phyloP scores from a whole-genome alignment of 2,329 filamentous ascomycete genomes.

The Geoglossum cookeanum region DNA sequence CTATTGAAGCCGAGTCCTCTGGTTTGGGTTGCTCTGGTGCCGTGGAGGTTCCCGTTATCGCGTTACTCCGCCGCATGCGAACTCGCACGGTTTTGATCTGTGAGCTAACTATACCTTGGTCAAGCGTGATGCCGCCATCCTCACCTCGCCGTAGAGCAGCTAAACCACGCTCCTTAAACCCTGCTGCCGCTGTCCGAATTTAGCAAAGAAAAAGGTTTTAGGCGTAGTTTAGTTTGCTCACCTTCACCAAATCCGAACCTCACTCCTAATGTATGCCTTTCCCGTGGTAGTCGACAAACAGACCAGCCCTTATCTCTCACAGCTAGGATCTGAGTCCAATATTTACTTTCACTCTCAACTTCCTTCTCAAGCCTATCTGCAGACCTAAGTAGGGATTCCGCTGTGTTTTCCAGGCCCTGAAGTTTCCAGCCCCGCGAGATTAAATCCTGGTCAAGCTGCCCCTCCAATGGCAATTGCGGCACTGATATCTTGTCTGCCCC shows the following conservation, averaged over 20 bases:
- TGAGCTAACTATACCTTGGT: constrained; percentile 33
- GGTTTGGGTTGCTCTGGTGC: constrained; percentile 26
- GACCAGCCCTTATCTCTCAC: constrained; percentile 77
- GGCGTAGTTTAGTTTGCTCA: constrained; percentile 15
- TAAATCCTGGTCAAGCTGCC: constrained; percentile 31
- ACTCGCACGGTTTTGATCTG: constrained; percentile 46
- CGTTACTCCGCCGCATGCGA: constrained; percentile 18
- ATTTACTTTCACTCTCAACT: constrained; percentile 60
- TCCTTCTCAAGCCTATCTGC: constrained; percentile 56
- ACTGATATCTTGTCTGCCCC: constrained; percentile 46
- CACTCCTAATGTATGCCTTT: constrained; percentile 59
- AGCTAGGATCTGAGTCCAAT: constrained; percentile 72
- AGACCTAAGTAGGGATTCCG: constrained; percentile 53
- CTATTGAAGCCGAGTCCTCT: constrained; percentile 29
- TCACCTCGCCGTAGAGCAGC: constrained; percentile 58
- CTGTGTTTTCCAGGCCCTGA: constrained; percentile 54
- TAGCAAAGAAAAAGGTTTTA: not conserved
- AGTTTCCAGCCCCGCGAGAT: constrained; percentile 54
- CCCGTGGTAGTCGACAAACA: constrained; percentile 55
- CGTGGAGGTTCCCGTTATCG: constrained; percentile 8
- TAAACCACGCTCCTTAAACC: constrained; percentile 52
- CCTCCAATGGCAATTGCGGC: constrained; percentile 36
- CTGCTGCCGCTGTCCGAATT: constrained; percentile 26
- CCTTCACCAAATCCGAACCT: constrained; percentile 76
- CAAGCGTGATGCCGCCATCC: constrained; percentile 57